Conservation (phyloP, 345 rosid genomes). For the Populus davidiana region DNA sequence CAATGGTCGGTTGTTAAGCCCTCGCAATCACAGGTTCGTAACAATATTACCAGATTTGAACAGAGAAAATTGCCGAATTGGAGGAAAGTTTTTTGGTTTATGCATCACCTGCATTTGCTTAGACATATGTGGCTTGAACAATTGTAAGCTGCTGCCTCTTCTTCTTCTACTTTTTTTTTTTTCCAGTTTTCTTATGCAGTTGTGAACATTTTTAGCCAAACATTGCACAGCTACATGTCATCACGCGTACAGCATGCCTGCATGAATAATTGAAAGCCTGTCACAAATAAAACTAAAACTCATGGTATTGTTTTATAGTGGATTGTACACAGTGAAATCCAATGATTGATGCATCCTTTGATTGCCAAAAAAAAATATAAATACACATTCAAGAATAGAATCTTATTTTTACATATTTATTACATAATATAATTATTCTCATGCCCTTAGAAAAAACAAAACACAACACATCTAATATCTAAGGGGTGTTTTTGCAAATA, state of each 20-base stretch:
- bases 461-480: too few species aligned
- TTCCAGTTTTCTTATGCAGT: neutral
- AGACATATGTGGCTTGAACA: conserved; percentile 1
- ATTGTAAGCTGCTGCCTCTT: neutral
- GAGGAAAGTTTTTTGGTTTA: conserved; percentile 30
- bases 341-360: too few species aligned
- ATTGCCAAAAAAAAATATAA: too few species aligned
- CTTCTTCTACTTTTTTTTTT: too few species aligned
- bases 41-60: neutral
- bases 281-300: neutral
- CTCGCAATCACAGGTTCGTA: conserved; percentile 18
- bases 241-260: conserved; percentile 18
- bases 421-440: too few species aligned
- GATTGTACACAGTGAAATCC: too few species aligned
- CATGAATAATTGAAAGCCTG: neutral
- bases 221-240: neutral
- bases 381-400: too few species aligned
- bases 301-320: too few species aligned
- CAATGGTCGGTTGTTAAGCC: conserved; percentile 31
- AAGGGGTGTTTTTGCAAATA: too few species aligned
- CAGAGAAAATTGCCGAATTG: conserved; percentile 19
- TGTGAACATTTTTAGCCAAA: neutral
- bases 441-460: too few species aligned
- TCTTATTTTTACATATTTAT: too few species aligned
- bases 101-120: conserved; percentile 18